Evolutionary conservation across 2,329 filamentous ascomycete genomes (phyloP).

Genomic region (Aspergillus sojae): DNA sequence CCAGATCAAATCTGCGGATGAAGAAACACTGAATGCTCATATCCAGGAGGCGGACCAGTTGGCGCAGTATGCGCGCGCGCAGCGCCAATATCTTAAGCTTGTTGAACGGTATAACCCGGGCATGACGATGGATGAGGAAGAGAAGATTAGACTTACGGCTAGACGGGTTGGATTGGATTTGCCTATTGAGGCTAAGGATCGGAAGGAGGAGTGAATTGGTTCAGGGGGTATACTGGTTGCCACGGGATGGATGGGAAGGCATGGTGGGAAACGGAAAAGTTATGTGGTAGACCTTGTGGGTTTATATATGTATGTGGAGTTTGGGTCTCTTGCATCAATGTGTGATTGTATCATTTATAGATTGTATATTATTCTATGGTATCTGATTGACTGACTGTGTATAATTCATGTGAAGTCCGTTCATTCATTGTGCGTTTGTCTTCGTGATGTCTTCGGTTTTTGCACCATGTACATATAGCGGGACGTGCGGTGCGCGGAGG

Average conservation of each 20-base stretch:
- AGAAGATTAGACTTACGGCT: slow-evolving; percentile 80
- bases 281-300: neutral
- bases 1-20: slow-evolving; percentile 24
- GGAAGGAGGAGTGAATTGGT: slow-evolving; percentile 11
- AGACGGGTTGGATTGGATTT: slow-evolving; percentile 88
- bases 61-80: slow-evolving; percentile 78
- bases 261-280: neutral
- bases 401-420: neutral
- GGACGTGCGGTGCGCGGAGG: neutral
- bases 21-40: slow-evolving; percentile 23
- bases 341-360: neutral
- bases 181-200: slow-evolving; percentile 61
- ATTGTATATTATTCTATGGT: slow-evolving; percentile 1
- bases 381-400: neutral
- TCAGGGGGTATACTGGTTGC: neutral
- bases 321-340: neutral
- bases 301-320: neutral
- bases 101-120: slow-evolving; percentile 93
- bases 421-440: neutral
- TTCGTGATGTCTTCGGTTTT: neutral
- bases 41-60: slow-evolving; percentile 72
- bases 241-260: neutral
- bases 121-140: slow-evolving; percentile 81
- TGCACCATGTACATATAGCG: neutral
- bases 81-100: slow-evolving; percentile 77